Evolutionary conservation across 2,329 filamentous ascomycete species (phyloP).

Genomic region (Verticillium albo-atrum): DNA sequence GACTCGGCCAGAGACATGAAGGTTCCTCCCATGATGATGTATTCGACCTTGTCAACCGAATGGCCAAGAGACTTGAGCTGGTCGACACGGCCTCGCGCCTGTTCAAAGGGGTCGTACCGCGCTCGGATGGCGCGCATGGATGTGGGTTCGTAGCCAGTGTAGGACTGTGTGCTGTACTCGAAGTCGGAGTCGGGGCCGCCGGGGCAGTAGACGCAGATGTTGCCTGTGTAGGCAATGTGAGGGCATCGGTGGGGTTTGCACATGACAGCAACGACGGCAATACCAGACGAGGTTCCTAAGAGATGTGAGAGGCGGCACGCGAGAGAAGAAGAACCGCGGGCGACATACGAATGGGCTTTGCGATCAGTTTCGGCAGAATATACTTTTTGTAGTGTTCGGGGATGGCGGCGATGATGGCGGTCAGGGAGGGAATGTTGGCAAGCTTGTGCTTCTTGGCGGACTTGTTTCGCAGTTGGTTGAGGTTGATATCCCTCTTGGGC

Average conservation of each 20-base stretch:
- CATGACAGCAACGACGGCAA: constrained; percentile 98
- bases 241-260: constrained; percentile 98
- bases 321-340: not conserved
- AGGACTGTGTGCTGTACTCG: constrained; percentile 98
- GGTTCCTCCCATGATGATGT: constrained; percentile 99
- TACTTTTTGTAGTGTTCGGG: constrained; percentile 99
- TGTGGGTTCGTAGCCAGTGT: constrained; percentile 96
- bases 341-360: constrained; percentile 81
- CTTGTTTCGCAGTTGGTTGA: constrained; percentile 82
- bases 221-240: constrained; percentile 96
- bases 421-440: constrained; percentile 82
- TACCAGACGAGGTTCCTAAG: constrained; percentile 84
- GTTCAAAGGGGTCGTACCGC: constrained; percentile 95
- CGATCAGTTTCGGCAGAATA: constrained; percentile 90
- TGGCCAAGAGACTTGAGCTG: constrained; percentile 95
- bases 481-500: constrained; percentile 80
- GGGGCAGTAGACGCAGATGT: constrained; percentile 98
- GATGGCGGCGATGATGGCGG: constrained; percentile 94
- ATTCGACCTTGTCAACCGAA: constrained; percentile 98
- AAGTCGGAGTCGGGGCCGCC: constrained; percentile 98
- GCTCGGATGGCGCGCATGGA: constrained; percentile 98
- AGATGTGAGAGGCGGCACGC: not conserved
- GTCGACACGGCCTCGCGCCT: constrained; percentile 91
- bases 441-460: constrained; percentile 91
- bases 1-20: constrained; percentile 94